Conservation (phyloP, 345 rosid genomes). For the Fremontodendron californicum region DNA sequence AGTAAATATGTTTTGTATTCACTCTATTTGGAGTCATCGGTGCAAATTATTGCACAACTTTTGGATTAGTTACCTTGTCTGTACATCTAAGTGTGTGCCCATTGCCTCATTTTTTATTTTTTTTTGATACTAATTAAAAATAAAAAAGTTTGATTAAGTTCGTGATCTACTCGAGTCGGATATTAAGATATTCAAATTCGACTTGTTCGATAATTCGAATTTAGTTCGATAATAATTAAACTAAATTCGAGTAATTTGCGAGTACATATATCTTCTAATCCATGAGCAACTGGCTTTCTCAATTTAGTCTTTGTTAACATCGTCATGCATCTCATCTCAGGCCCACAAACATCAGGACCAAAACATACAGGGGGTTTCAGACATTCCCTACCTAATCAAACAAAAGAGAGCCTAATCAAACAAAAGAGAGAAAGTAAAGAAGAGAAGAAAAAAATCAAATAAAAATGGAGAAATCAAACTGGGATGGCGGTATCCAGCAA, state of each 20-base stretch:
- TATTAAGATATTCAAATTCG: no score
- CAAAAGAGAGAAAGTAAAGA: not conserved
- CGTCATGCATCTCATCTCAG: not conserved
- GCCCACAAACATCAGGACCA: not conserved
- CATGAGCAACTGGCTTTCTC: not conserved
- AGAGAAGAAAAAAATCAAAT: not conserved
- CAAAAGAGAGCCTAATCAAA: no score
- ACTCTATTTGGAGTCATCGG: not conserved
- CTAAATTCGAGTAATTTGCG: no score
- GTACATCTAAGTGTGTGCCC: not conserved
- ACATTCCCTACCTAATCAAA: not conserved
- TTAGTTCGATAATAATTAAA: no score
- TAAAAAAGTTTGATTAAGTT: no score
- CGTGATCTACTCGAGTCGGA: no score
- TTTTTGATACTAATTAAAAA: no score
- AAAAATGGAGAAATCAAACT: not conserved
- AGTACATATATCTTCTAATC: no score
- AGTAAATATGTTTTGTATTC: not conserved
- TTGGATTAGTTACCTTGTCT: not conserved
- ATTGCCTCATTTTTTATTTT: not conserved
- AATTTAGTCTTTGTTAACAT: not conserved
- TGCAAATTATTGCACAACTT: not conserved
- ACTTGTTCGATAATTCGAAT: no score
- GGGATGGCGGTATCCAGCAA: conserved; percentile 12
- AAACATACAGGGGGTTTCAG: not conserved